Evolutionary conservation across 2,329 filamentous ascomycete species (phyloP).

Genomic region (Pseudogymnoascus sp.): DNA sequence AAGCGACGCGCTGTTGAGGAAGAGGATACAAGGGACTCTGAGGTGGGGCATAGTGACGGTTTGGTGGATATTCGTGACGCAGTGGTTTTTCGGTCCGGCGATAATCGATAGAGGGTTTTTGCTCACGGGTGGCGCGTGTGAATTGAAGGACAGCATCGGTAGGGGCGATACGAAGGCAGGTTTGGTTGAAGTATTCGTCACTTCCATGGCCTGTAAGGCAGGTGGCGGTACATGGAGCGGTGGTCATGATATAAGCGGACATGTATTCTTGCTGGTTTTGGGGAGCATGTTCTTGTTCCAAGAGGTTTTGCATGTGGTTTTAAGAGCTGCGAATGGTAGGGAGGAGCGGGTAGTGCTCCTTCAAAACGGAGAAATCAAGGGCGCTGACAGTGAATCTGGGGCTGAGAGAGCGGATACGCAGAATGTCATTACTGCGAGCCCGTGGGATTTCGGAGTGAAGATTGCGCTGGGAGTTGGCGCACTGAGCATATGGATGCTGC

Average conservation of each 20-base stretch:
- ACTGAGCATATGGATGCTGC: slow-evolving; percentile 86
- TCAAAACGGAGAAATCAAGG: slow-evolving; percentile 58
- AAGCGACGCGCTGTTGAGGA: slow-evolving; percentile 34
- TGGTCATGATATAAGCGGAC: slow-evolving; percentile 94
- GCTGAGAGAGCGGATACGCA: slow-evolving; percentile 14
- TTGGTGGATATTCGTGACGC: slow-evolving; percentile 81
- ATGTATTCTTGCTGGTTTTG: slow-evolving; percentile 86
- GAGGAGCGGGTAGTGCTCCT: slow-evolving; percentile 64
- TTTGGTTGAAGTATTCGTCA: slow-evolving; percentile 49
- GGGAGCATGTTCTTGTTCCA: slow-evolving; percentile 75
- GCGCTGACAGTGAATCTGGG: slow-evolving; percentile 33
- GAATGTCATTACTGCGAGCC: slow-evolving; percentile 23
- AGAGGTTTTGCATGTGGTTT: slow-evolving; percentile 62
- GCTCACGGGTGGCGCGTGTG: slow-evolving; percentile 81
- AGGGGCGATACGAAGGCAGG: slow-evolving; percentile 40
- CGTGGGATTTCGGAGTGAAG: slow-evolving; percentile 43
- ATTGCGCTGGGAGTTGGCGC: slow-evolving; percentile 57
- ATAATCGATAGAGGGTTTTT: slow-evolving; percentile 85
- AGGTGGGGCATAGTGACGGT: slow-evolving; percentile 67
- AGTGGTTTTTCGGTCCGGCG: slow-evolving; percentile 92
- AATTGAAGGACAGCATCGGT: slow-evolving; percentile 45
- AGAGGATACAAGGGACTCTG: slow-evolving; percentile 50
- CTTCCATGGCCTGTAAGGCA: slow-evolving; percentile 72
- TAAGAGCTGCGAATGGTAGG: slow-evolving; percentile 36
- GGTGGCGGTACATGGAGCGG: slow-evolving; percentile 80